Evolutionary conservation across 768 basidiomycete species (phyloP), one percentile per base, ranked within the genome.

Genomic region (Kwoniella sp.): DNA sequence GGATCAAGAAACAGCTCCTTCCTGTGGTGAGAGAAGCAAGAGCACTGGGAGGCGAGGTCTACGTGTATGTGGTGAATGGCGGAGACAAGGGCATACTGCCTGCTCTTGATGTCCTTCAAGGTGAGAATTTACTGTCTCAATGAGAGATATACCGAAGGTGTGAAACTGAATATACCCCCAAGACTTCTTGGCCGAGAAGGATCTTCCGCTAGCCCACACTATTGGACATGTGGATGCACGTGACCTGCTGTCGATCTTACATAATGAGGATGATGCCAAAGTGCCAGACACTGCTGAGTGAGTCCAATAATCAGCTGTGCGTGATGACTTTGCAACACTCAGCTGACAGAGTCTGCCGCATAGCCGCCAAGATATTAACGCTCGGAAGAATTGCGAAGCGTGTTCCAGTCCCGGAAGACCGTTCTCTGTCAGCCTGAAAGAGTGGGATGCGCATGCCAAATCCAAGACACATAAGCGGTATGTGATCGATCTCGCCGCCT

Each of bases 1-100:
- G 96, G 96, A 88, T 98, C 53, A 85, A 87, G 41, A 92, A 92
- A 76, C 95, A 96, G 80, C 81, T 98, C 15, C 79, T 96, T 37
- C 94, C 93, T 2, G 88, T 86, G 2, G 82, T 89, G 15, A 76
- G 84, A 34, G 82, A 84, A 12, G 84, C 86, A 9, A 86, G 87
- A 61, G 69, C 73, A 11, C 70, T 82, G 22, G 81, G 69, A 45
- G 69, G 70, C 30, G 73, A 70, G 20, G 74, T 78, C 0, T 54
- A 52, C 13, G 60, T 80, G 5, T 79, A 75, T 29, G 78, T 73
- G 1, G 73, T 79, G 12, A 65, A 70, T n/a, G 81, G 82, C 7
- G 83, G 72, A 66, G 83, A 76, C 69, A 82, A 74, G 82, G 87
- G 89, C 77, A 78, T 91, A 31, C 82, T 90, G 29, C 87, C 92